These are phyloP conservation scores for Cryptococcus jaspeensis DNA, from an alignment of 1,284 basidiomycete genomes.

Conservation along the genomic window DNA sequence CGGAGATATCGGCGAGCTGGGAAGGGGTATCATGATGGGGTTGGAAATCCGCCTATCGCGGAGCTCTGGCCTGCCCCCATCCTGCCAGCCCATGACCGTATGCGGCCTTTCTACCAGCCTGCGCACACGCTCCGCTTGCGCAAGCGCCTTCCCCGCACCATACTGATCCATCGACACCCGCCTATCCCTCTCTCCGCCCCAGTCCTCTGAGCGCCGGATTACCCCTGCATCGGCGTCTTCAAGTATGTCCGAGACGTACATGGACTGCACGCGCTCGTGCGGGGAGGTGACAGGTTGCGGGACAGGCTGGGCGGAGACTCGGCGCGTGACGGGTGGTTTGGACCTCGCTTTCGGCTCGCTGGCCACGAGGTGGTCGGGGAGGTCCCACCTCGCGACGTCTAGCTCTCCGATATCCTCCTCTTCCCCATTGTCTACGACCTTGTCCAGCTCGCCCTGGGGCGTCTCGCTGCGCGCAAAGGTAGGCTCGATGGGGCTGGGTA, in stretches of 20 bases:
- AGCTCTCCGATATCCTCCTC: constrained; percentile 13
- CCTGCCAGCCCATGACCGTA: constrained; percentile 16
- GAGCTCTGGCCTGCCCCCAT: constrained; percentile 2
- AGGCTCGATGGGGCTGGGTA: constrained; percentile 5
- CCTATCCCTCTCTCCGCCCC: neutral
- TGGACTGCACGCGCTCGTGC: constrained; percentile 15
- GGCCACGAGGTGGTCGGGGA: constrained; percentile 26
- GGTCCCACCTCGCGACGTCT: constrained; percentile 26
- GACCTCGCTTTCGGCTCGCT: neutral
- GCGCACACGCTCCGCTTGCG: constrained; percentile 6
- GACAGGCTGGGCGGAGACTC: constrained; percentile 5
- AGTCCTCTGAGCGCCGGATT: neutral
- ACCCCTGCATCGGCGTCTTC: neutral
- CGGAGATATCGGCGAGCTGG: constrained; percentile 16
- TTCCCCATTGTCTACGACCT: neutral
- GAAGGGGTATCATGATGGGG: constrained; percentile 33
- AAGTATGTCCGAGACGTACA: constrained; percentile 20
- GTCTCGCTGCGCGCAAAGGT: neutral
- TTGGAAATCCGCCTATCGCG: constrained; percentile 13
- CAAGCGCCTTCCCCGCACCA: constrained; percentile 11
- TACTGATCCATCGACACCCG: constrained; percentile 7
- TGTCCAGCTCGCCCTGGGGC: neutral
- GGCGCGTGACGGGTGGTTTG: neutral
- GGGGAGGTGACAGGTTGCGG: constrained; percentile 15
- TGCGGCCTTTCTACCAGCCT: constrained; percentile 11